Evolutionary conservation across 306 rosid genomes (phyloP), one percentile per base, ranked within the genome.

Genomic region (Chamaecrista fasciculata): DNA sequence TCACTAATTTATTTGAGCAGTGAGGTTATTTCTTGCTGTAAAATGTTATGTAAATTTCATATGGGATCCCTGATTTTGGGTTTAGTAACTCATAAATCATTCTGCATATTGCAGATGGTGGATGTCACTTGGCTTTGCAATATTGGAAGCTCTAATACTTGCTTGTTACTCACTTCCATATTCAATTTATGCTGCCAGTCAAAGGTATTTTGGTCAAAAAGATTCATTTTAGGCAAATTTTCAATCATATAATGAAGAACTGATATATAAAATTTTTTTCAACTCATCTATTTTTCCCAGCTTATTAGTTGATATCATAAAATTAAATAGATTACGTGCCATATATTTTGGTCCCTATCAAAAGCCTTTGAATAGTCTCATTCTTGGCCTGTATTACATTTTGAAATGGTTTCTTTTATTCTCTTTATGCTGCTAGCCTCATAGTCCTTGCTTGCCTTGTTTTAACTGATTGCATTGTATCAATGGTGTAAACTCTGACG

Each of bases 51-150:
- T 34, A 36, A 53, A 14, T 42, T 44, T 29, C 63, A 25, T 77
- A n/a, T 44, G 37, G 16, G 52, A 52, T 67, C 56, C 66, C 16
- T 69, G 49, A 76, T 70, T 72, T 66, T 69, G 65, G 42, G 73
- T 62, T 44, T 57, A 70, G 71, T 48, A 55, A 78, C 78, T 28
- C 31, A 55, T 44, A 47, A 71, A 40, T 73, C 39, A 69, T 80
- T 75, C 62, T 49, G 0, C 68, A 49, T 73, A 36, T 83, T 80
- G 52, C 81, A 94, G 99, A 84, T 94, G 99, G 99, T 94, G 97
- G 99, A 82, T 94, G 88, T 91, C 99, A 19, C 78, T 94, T 29
- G 99, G 97, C 75, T 94, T 94, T 84, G 97, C 99, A 57, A 84
- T 89, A 66, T 16, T 91, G 82, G 99, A 91, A 82, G 97, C 89